Evolutionary conservation across 2,329 filamentous ascomycete species (phyloP).

Genomic region (Trichoderma koningiopsis): DNA sequence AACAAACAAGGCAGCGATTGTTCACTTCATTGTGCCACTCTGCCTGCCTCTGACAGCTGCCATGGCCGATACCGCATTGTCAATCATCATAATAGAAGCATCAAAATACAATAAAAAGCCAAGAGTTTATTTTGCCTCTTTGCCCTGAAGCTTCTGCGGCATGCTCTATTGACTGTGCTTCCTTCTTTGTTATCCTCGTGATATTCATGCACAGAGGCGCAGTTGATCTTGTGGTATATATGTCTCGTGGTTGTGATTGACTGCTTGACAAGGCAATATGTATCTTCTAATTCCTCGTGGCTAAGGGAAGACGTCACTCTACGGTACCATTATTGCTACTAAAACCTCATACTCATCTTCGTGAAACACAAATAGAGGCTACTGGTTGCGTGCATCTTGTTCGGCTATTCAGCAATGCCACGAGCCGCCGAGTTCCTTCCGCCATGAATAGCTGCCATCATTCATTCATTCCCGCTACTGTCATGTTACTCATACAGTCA

Average conservation of each 20-base stretch:
- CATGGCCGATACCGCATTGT: constrained; percentile 2
- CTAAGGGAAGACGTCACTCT: not conserved
- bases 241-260: not conserved
- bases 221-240: not conserved
- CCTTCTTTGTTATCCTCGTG: not conserved
- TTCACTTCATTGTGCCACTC: constrained; percentile 17
- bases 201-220: not conserved
- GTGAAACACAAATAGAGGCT: not conserved
- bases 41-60: constrained; percentile 12
- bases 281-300: too few relatives aligned
- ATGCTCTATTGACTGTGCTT: not conserved
- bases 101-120: not conserved
- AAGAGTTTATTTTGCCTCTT: not conserved
- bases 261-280: not conserved
- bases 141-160: not conserved
- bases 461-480: not conserved
- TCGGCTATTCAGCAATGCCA: not conserved
- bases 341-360: not conserved
- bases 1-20: constrained; percentile 13
- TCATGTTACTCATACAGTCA: not conserved
- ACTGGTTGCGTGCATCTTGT: not conserved
- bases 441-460: not conserved
- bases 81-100: not conserved
- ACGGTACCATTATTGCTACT: not conserved
- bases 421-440: not conserved